Percentiles rank a stretch among this genome's conserved stretches.
Evolutionary conservation across 2,329 filamentous ascomycete genomes (phyloP).

Genomic region (Dactylellina parvicollis): DNA sequence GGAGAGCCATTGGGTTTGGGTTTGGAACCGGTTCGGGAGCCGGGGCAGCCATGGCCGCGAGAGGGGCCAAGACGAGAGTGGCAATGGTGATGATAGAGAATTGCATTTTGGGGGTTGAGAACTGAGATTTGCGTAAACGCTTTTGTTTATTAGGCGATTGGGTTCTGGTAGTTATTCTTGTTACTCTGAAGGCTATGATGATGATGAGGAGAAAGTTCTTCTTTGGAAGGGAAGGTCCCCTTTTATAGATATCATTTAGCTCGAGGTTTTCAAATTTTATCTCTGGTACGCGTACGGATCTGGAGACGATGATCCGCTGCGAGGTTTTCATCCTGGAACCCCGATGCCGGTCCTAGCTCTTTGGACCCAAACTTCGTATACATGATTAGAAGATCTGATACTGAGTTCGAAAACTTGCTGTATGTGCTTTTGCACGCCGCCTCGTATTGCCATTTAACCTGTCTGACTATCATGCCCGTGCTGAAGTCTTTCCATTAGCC

Average conservation of each 20-base stretch:
- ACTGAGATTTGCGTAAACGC: neutral
- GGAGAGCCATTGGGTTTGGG: conserved; percentile 6
- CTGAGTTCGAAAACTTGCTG: neutral
- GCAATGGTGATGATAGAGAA: conserved; percentile 35
- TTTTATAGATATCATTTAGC: conserved; percentile 24
- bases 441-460: too few species aligned
- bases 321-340: neutral
- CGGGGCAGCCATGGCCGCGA: conserved; percentile 41
- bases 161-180: neutral
- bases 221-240: neutral
- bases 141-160: neutral
- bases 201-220: neutral
- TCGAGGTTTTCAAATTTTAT: neutral
- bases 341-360: neutral
- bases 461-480: too few species aligned
- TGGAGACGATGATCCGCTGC: neutral
- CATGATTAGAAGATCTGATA: neutral
- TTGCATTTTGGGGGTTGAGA: conserved; percentile 32
- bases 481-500: too few species aligned
- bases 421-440: neutral
- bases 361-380: neutral
- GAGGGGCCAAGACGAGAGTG: conserved; percentile 38
- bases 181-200: conserved; percentile 6
- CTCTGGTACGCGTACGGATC: neutral
- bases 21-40: conserved; percentile 21